Evolutionary conservation across 768 basidiomycete genomes (phyloP).

Genomic region (Porpolomopsis calyptriformis): DNA sequence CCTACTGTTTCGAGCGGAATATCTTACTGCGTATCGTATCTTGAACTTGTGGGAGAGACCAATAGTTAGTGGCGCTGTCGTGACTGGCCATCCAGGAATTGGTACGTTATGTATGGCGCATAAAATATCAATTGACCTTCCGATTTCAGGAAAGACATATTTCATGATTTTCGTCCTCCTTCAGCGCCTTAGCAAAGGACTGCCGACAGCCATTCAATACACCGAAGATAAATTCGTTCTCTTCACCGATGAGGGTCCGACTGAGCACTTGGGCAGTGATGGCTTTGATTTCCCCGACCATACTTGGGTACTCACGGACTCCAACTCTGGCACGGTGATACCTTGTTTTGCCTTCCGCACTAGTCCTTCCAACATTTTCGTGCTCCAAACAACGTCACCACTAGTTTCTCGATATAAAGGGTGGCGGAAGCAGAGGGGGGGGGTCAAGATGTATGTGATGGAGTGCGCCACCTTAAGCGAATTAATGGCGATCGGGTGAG

Average conservation of each 20-base stretch:
- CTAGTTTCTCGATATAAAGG: conserved; percentile 1
- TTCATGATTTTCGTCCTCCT: not conserved
- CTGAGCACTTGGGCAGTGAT: not conserved
- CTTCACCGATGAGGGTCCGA: not conserved
- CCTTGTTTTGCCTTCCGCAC: not conserved
- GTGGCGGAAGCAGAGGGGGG: not conserved
- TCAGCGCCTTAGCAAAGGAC: not conserved
- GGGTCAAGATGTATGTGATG: not conserved
- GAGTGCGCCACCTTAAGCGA: not conserved
- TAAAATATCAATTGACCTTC: not conserved
- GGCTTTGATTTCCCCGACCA: not conserved
- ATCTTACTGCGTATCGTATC: not conserved
- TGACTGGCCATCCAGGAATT: not conserved
- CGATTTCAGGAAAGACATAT: not conserved
- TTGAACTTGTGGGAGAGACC: not conserved
- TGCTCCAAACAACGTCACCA: not conserved
- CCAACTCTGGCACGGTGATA: not conserved
- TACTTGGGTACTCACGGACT: not conserved
- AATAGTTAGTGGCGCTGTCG: not conserved
- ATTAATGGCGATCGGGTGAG: not conserved
- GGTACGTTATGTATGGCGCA: not conserved
- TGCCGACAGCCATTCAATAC: conserved; percentile 1
- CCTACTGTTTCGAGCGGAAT: not conserved
- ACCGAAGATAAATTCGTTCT: not conserved
- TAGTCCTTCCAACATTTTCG: not conserved